A percentile compares a stretch with the other conserved stretches of the same genome.
These are phyloP conservation scores for Nakazawaea wyomingensis DNA, from an alignment of 805 yeast species.

Conservation along the genomic window DNA sequence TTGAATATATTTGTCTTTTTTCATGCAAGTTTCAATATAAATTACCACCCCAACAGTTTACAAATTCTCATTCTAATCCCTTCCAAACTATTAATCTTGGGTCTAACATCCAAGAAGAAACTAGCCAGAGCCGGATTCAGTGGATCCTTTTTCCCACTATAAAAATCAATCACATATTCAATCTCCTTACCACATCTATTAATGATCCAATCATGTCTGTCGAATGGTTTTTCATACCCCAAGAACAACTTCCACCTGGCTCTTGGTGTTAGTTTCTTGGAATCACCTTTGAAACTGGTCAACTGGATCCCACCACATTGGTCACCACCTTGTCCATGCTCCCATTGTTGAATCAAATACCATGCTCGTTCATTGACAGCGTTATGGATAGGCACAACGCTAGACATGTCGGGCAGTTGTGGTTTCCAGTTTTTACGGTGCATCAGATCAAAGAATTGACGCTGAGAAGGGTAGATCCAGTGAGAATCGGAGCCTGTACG, in stretches of 20 bases:
- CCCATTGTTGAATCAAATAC: slow-evolving; percentile 84
- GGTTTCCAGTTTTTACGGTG: slow-evolving; percentile 86
- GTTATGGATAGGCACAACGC: slow-evolving; percentile 92
- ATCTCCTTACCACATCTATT: slow-evolving; percentile 78
- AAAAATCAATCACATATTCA: slow-evolving; percentile 92
- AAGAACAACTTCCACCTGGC: slow-evolving; percentile 64
- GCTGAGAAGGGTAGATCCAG: slow-evolving; percentile 96
- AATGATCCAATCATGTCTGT: slow-evolving; percentile 92
- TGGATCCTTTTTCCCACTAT: slow-evolving; percentile 52
- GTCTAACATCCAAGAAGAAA: slow-evolving; percentile 85
- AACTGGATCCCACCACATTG: slow-evolving; percentile 81
- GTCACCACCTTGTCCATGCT: slow-evolving; percentile 49
- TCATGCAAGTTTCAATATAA: no score
- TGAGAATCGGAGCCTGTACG: slow-evolving; percentile 60
- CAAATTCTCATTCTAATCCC: slow-evolving; percentile 68
- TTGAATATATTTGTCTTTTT: no score
- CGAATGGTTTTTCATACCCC: slow-evolving; percentile 81
- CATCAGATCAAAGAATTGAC: slow-evolving; percentile 94
- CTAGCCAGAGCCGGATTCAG: slow-evolving; percentile 43
- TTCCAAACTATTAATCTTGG: slow-evolving; percentile 77
- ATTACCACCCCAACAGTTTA: slow-evolving; percentile 68
- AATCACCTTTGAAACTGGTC: slow-evolving; percentile 85
- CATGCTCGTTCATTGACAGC: slow-evolving; percentile 92
- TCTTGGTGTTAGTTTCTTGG: slow-evolving; percentile 79
- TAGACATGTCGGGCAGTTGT: slow-evolving; percentile 72